Evolutionary conservation across 768 basidiomycete species (phyloP).

Genomic region (Tylopilus plumbeoviolaceoides): DNA sequence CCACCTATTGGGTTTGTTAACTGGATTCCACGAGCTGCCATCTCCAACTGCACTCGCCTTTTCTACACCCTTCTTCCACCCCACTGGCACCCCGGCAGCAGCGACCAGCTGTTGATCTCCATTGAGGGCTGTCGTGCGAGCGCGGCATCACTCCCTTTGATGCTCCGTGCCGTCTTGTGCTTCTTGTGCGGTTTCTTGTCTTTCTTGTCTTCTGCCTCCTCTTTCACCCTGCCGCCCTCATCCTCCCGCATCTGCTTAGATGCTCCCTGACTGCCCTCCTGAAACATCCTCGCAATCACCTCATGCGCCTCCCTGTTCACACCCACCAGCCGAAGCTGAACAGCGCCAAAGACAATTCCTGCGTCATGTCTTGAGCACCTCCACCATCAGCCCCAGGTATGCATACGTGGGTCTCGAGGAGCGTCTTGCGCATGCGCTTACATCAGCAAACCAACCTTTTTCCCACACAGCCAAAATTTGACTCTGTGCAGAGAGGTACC

Average conservation of each 20-base stretch:
- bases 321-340: too few relatives aligned
- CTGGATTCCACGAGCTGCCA: too few relatives aligned
- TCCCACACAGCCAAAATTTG: too few relatives aligned
- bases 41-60: too few relatives aligned
- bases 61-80: too few relatives aligned
- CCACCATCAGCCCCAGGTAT: slow-evolving; percentile 49
- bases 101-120: slow-evolving; percentile 63
- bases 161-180: slow-evolving; percentile 40
- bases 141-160: slow-evolving; percentile 62
- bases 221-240: slow-evolving; percentile 22
- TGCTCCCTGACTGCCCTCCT: slow-evolving; percentile 44
- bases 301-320: slow-evolving; percentile 65
- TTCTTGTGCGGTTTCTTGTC: slow-evolving; percentile 37
- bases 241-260: slow-evolving; percentile 28
- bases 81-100: slow-evolving; percentile 43
- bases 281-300: slow-evolving; percentile 64
- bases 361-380: slow-evolving; percentile 64
- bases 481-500: too few relatives aligned
- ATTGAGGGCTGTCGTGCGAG: slow-evolving; percentile 66
- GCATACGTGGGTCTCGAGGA: slow-evolving; percentile 33
- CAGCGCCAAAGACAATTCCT: too few relatives aligned
- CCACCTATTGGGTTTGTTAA: too few relatives aligned
- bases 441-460: too few relatives aligned
- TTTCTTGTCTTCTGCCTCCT: slow-evolving; percentile 16
- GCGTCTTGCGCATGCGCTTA: slow-evolving; percentile 84